Evolutionary conservation across 768 basidiomycete species (phyloP).

Genomic region (Obba rivulosa): DNA sequence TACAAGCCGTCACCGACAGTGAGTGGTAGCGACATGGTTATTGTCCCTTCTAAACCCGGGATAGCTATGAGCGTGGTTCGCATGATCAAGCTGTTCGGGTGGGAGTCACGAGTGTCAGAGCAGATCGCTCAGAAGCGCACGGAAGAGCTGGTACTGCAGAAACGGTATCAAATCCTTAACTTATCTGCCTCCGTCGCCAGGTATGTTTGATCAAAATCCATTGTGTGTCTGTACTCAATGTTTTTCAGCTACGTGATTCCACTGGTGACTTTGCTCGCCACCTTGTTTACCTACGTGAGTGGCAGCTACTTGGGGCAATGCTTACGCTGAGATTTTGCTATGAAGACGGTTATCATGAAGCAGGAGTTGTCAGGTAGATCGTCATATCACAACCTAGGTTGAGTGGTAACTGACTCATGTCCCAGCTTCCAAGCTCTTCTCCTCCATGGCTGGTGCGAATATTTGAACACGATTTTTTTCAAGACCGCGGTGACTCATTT

Average conservation of each 20-base stretch:
- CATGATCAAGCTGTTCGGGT: conserved; percentile 47
- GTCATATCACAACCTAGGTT: no score
- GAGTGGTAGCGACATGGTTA: not conserved
- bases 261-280: no score
- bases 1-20: conserved; percentile 39
- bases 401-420: no score
- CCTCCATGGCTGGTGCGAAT: conserved; percentile 27
- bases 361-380: no score
- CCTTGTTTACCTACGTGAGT: no score
- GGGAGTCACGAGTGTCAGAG: conserved; percentile 42
- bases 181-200: conserved; percentile 40
- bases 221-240: no score
- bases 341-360: no score
- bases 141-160: conserved; percentile 52
- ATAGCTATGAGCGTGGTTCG: conserved; percentile 32
- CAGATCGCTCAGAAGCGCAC: conserved; percentile 53
- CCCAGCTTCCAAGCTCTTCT: conserved; percentile 35
- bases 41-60: conserved; percentile 6
- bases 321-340: no score
- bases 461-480: not conserved
- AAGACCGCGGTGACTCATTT: not conserved
- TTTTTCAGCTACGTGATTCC: no score
- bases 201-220: no score
- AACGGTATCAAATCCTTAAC: conserved; percentile 45
- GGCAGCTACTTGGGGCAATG: no score